These are phyloP conservation scores for Butyriboletus loyo DNA, from an alignment of 768 basidiomycete species.

Conservation along the genomic window DNA sequence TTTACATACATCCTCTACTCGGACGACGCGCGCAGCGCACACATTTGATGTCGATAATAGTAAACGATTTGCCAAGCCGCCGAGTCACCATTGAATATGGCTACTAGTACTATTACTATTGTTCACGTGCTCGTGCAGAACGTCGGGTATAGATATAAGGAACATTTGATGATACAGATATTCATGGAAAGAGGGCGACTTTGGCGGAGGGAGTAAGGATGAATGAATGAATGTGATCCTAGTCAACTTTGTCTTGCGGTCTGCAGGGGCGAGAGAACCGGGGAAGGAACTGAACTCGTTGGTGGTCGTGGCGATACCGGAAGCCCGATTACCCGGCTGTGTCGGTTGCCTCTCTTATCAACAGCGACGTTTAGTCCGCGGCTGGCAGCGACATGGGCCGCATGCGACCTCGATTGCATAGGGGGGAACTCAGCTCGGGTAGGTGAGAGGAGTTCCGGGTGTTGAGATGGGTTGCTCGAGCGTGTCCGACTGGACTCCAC, in stretches of 20 bases:
- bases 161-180: conserved; percentile 15
- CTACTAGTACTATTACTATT: not conserved
- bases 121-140: not conserved
- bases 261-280: conserved; percentile 17
- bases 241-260: conserved; percentile 26
- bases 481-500: conserved; percentile 42
- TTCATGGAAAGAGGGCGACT: conserved; percentile 2
- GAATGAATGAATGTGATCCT: not conserved
- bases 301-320: conserved; percentile 42
- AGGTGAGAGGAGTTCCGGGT: conserved; percentile 17
- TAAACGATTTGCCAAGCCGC: not conserved
- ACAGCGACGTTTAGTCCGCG: conserved; percentile 69
- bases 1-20: not conserved
- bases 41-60: not conserved
- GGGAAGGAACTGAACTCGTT: conserved; percentile 10
- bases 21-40: not conserved
- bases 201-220: not conserved
- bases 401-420: conserved; percentile 43
- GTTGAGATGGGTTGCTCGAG: conserved; percentile 37
- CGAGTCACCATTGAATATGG: not conserved
- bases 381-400: conserved; percentile 59
- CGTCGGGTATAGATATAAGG: conserved; percentile 26
- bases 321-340: conserved; percentile 64
- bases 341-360: conserved; percentile 56
- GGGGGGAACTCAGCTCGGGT: conserved; percentile 26